Percentiles rank a stretch among this genome's conserved stretches.
Evolutionary conservation across 2,329 filamentous ascomycete genomes (phyloP).

Genomic region (Orbilia javanica): DNA sequence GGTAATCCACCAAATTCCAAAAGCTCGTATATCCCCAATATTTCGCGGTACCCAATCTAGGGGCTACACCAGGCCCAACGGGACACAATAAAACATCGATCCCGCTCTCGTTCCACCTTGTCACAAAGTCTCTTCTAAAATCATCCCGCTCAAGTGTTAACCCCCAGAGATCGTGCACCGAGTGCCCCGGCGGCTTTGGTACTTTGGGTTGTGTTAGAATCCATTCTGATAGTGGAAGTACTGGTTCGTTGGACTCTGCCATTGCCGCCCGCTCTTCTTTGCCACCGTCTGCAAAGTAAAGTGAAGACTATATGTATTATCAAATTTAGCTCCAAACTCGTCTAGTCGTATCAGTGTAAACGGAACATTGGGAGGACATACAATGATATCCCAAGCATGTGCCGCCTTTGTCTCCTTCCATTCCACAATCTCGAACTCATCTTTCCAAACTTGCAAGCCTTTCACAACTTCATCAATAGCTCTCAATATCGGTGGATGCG

Average conservation of each 20-base stretch:
- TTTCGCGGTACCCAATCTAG: conserved; percentile 67
- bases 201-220: conserved; percentile 72
- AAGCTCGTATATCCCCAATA: conserved; percentile 76
- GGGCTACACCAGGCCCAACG: conserved; percentile 71
- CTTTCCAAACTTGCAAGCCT: conserved; percentile 67
- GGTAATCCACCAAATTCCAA: conserved; percentile 79
- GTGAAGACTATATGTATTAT: conserved; percentile 63
- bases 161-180: conserved; percentile 66
- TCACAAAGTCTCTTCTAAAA: conserved; percentile 68
- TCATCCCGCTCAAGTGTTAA: conserved; percentile 66
- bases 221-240: conserved; percentile 72
- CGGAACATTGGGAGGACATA: conserved; percentile 60
- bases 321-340: conserved; percentile 51
- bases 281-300: conserved; percentile 75
- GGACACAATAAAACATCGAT: conserved; percentile 76
- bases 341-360: background rate
- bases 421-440: conserved; percentile 71
- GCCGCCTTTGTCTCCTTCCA: conserved; percentile 71
- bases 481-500: conserved; percentile 72
- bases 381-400: conserved; percentile 69
- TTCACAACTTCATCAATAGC: conserved; percentile 71
- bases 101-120: conserved; percentile 67
- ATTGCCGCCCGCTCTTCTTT: conserved; percentile 70
- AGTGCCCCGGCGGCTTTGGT: conserved; percentile 63
- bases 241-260: conserved; percentile 71